Evolutionary conservation across 2,329 filamentous ascomycete genomes (phyloP), one percentile per base, ranked within the genome.

Genomic region (Neonectria hederae): DNA sequence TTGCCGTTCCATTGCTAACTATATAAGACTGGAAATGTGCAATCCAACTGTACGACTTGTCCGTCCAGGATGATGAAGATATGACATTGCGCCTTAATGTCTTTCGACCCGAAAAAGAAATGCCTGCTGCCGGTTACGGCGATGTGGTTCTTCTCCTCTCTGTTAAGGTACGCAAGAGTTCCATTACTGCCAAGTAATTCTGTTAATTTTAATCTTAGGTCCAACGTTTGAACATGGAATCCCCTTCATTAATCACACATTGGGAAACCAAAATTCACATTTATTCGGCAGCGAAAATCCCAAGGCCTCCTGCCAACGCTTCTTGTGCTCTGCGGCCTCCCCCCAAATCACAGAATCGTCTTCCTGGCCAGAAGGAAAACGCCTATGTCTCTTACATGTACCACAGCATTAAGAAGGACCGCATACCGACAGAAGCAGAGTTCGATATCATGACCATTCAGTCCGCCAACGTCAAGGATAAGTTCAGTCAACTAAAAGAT

Each of bases 401-500:
- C 67, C 78, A 84, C 58, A 71, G 74, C 9, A 75, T 83, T 45
- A 76, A 83, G 65, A 84, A 84, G 63, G 59, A 75, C 8, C 63
- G 68, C 14, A 56, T 89, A 9, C 86, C 86, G 1, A 74, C 76
- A 2, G 66, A 74, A 13, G 66, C 73, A 2, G 78, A 81, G n/a
- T 89, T 88, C 63, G 67, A 81, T 17, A 53, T 64, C 2, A 77
- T 75, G 56, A 74, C 76, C 3, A 60, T 72, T 0, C 76, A 76
- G 42, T 84, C 86, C 0, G 65, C 75, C 40, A 83, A 83, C 46
- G 45, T 81, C 49, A 84, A 78, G 48, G 74, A 85, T 10, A 93
- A 91, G 74, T 90, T 90, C 71, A 82, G 81, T 38, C 80, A 90
- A 19, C 83, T 97, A 57, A 83, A 90, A 67, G 87, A 94, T 69